Evolutionary conservation across 2,329 filamentous ascomycete genomes (phyloP), one percentile per base, ranked within the genome.

Genomic region (Penicillium sp.): DNA sequence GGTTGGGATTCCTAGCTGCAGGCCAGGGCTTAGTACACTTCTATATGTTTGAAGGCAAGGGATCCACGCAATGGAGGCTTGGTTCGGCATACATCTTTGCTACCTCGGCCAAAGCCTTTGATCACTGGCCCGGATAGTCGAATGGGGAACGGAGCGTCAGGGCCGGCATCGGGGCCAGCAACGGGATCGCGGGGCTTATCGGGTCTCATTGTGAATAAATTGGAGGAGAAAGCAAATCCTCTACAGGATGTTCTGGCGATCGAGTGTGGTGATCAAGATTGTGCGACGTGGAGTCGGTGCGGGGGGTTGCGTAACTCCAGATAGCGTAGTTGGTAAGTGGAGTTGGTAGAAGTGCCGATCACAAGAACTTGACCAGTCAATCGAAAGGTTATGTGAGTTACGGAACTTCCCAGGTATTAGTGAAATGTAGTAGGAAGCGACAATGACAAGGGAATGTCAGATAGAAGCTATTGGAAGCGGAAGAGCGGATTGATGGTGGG

Each of bases 81-180:
- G 16, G 24, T 27, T 11, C 3, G 11, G 51, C 77, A 57, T 73
- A 93, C 90, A 78, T 97, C 93, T 80, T 92, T 96, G 69, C 91
- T 96, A 16, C 95, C 95, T 58, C 95, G 86, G 43, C 95, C 93
- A 74, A 98, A 98, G 33, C 95, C 95, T 68, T 90, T 89, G 68
- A 97, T 92, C 24, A 99, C 92, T 54, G 88, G 86, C 24, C 95
- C 95, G 60, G 90, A 88, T 78, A 98, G 87, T 65, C 83, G 85
- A 66, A 96, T 82, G 0, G 95, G 95, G 74, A 87, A 98, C 0
- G 95, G 95, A 6, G 85, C 51, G 67, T 87, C 81, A 13, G 93
- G 93, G 3, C 91, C 91, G 39, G 79, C 75, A 44, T 90, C 85
- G 9, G 88, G 81, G 55, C 93, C 93, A 57, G 91, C 85, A 65